Evolutionary conservation across 345 rosid species (phyloP), one percentile per base, ranked within the genome.

Genomic region (Clausena lansium): DNA sequence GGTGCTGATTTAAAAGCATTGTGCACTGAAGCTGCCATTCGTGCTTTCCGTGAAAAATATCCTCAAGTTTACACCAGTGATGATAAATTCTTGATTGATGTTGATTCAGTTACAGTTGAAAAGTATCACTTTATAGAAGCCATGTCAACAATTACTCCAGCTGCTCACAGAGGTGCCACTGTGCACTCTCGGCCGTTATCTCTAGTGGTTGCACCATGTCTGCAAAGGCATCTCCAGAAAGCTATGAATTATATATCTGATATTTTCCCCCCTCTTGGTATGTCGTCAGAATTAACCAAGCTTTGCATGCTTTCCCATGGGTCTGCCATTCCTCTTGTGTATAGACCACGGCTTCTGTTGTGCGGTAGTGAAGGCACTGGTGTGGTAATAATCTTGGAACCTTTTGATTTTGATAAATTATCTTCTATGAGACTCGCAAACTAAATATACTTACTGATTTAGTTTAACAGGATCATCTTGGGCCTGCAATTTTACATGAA

Each of bases 21-120:
- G 77, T 94, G 98, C 83, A 96, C 99, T 79, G 99, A 96, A 88
- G 98, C 99, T 84, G 99, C 99, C 78, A 96, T 96, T 80, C 92
- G 92, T 71, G 98, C 99, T 73, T 96, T 96, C 80, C 98, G 99
- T 80, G 98, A 96, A 86, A 96, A 89, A 81, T 96, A 94, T 80
- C 99, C 99, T 75, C 99, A 96, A 85, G 99, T 96, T 76, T 96
- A 96, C 88, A 96, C 97, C 7, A 91, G 98, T 78, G 98, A 94
- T 82, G 99, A 96, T 85, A 94, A 94, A 83, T 94, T 87, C 84
- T 79, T 93, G 83, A 96, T 96, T 73, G 98, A 94, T 89, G 99
- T 96, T 75, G 97, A 93, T 70, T 84, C 95, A 28, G 97, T 96
- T 65, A 92, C 70, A 81, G 99, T 96, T 77, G 91, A 88, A 86